A percentile compares a stretch with the other conserved stretches of the same genome.
Evolutionary conservation across 2,329 filamentous ascomycete species (phyloP).

Genomic region (Botrytis elliptica): DNA sequence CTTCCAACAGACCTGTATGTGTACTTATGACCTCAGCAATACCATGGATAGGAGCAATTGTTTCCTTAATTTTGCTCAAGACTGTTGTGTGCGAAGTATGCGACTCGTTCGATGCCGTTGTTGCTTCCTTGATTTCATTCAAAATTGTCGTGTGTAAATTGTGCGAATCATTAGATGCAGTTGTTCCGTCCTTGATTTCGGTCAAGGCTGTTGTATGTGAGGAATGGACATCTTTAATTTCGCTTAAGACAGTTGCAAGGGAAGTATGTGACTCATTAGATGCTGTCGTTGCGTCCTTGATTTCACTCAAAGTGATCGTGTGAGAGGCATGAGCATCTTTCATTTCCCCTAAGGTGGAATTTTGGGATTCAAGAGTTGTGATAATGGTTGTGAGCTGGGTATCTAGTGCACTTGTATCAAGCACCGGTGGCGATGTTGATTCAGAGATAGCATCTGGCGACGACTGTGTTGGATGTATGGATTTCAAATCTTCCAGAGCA

Average conservation of each 20-base stretch:
- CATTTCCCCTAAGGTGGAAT: constrained; percentile 24
- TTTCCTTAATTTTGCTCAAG: constrained; percentile 22
- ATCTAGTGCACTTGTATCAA: background rate
- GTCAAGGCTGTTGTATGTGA: constrained; percentile 21
- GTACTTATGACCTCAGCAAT: background rate
- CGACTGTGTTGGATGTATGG: background rate
- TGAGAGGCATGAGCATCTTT: constrained; percentile 23
- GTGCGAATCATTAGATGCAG: background rate
- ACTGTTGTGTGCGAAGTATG: constrained; percentile 19
- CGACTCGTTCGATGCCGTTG: constrained; percentile 25
- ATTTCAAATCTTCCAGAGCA: constrained; percentile 24
- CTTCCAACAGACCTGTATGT: constrained; percentile 28
- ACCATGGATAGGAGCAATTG: background rate
- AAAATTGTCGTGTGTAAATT: constrained; percentile 15
- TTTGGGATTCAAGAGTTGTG: constrained; percentile 27
- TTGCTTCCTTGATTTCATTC: constrained; percentile 29
- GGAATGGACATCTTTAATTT: too few relatives aligned
- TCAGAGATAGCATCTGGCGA: background rate
- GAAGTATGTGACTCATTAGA: too few relatives aligned
- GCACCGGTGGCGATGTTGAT: background rate
- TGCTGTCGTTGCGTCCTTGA: too few relatives aligned
- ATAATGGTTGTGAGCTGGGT: constrained; percentile 28
- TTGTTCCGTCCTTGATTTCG: constrained; percentile 19
- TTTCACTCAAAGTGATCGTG: background rate
- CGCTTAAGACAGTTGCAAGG: too few relatives aligned